phyloP scores from a whole-genome alignment of 352 stramenopile species.

The Phytophthora citrophthora region DNA sequence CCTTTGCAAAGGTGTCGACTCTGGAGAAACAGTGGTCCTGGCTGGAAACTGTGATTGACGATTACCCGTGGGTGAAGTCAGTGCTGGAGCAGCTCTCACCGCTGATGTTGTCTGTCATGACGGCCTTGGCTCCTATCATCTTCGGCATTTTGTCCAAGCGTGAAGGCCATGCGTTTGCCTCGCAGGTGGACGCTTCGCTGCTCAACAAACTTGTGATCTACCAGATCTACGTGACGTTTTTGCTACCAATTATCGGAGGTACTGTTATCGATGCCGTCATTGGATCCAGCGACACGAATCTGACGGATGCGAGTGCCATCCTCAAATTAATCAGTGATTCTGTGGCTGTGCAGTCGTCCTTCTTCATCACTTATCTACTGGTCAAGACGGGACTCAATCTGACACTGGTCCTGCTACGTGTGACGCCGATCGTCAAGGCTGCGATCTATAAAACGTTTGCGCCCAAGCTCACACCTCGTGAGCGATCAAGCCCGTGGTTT shows the following conservation, averaged over 20 bases:
- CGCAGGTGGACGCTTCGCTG: conserved; percentile 69
- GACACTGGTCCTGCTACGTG: conserved; percentile 71
- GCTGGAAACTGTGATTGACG: conserved; percentile 47
- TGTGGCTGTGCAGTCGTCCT: conserved; percentile 79
- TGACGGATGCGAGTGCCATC: conserved; percentile 52
- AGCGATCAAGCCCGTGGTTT: conserved; percentile 74
- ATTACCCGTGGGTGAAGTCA: conserved; percentile 76
- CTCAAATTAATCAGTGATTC: conserved; percentile 64
- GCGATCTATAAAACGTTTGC: conserved; percentile 79
- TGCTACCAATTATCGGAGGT: conserved; percentile 86
- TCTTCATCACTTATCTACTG: conserved; percentile 84
- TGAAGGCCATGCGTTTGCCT: conserved; percentile 74
- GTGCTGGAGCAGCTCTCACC: conserved; percentile 81
- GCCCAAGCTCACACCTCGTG: conserved; percentile 80
- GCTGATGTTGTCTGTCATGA: conserved; percentile 83
- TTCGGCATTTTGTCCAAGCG: conserved; percentile 83
- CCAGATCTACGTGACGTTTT: conserved; percentile 83
- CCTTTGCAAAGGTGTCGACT: conserved; percentile 69
- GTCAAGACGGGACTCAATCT: conserved; percentile 78
- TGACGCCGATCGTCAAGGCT: conserved; percentile 77
- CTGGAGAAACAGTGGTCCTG: conserved; percentile 58
- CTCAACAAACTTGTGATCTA: conserved; percentile 87
- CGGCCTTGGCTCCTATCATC: conserved; percentile 80
- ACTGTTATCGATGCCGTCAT: conserved; percentile 78
- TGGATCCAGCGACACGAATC: conserved; percentile 50